Evolutionary conservation across 2,329 filamentous ascomycete genomes (phyloP), one percentile per base, ranked within the genome.

Genomic region (Fusarium sp.): DNA sequence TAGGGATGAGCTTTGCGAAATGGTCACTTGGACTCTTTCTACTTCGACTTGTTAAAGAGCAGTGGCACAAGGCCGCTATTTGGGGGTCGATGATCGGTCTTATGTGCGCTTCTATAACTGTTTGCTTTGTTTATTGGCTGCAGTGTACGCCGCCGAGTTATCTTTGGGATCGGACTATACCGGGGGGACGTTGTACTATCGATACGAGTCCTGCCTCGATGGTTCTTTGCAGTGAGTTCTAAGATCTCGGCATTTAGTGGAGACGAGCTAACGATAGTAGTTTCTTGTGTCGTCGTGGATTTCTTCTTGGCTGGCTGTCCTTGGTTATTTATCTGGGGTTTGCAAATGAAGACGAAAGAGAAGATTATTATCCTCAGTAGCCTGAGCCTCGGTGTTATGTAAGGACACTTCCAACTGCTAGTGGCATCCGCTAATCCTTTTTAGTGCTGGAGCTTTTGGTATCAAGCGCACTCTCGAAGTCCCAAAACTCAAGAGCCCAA

Each of bases 271-370:
- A 73, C 3, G 0, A 1, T 8, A 2, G 8, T 6, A 72, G 69
- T 72, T 23, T 33, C 71, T 24, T 73, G 73, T 11, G 74, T 80
- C 1, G 64, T 79, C 9, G 72, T 75, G 46, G 81, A 83, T 60
- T 80, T 82, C 48, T 79, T 79, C 49, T 81, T 79, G 9, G 80
- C 80, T 44, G 57, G 76, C 0, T 80, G 83, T 7, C 82, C 83
- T 0, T 84, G 83, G 81, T 74, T 81, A 2, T 76, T 84, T 10
- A 78, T 84, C 23, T 83, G 82, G 80, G 77, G 78, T 1, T 62
- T 84, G 10, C 79, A 81, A 31, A 84, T 84, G 80, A 79, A 80
- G 16, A 77, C 72, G n/a, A 76, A 80, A 18, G 82, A 84, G 41
- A 84, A 83, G 71, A 75, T 83, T 24, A 75, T 82, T n/a, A 78